These are phyloP conservation scores for Kwoniella sp. DNA, from an alignment of 768 basidiomycete genomes.

Conservation along the genomic window DNA sequence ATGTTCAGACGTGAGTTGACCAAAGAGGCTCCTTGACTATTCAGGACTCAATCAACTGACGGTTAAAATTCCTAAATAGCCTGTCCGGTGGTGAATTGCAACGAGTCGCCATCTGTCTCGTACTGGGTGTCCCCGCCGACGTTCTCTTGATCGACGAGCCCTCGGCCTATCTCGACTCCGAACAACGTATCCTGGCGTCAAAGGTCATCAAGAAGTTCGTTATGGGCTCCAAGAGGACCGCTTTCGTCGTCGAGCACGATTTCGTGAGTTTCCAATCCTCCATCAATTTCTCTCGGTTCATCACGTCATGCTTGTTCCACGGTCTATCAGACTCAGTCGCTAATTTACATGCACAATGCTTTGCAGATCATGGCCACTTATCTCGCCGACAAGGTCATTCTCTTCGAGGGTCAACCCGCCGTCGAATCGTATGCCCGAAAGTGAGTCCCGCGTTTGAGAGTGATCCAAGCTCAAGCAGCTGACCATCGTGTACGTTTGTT, in stretches of 20 bases:
- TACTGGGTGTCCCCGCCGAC: slow-evolving; percentile 70
- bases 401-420: slow-evolving; percentile 67
- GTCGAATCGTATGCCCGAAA: slow-evolving; percentile 84
- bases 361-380: slow-evolving; percentile 91
- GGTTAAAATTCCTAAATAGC: slow-evolving; percentile 14
- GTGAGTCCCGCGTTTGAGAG: slow-evolving; percentile 65
- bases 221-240: slow-evolving; percentile 94
- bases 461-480: no score
- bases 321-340: not conserved
- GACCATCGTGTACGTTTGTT: not conserved
- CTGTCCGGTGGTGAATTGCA: slow-evolving; percentile 98
- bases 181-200: slow-evolving; percentile 97
- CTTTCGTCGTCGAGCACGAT: slow-evolving; percentile 99
- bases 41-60: not conserved
- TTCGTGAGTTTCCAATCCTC: slow-evolving; percentile 60
- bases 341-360: not conserved
- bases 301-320: not conserved
- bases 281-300: not conserved
- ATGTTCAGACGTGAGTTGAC: slow-evolving; percentile 74
- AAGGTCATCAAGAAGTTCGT: slow-evolving; percentile 99
- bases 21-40: not conserved
- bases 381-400: slow-evolving; percentile 78
- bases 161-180: slow-evolving; percentile 76
- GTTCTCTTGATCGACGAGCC: slow-evolving; percentile 98
- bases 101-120: slow-evolving; percentile 92